Evolutionary conservation across 2,329 filamentous ascomycete genomes (phyloP).

Genomic region (Fusarium irregulare): DNA sequence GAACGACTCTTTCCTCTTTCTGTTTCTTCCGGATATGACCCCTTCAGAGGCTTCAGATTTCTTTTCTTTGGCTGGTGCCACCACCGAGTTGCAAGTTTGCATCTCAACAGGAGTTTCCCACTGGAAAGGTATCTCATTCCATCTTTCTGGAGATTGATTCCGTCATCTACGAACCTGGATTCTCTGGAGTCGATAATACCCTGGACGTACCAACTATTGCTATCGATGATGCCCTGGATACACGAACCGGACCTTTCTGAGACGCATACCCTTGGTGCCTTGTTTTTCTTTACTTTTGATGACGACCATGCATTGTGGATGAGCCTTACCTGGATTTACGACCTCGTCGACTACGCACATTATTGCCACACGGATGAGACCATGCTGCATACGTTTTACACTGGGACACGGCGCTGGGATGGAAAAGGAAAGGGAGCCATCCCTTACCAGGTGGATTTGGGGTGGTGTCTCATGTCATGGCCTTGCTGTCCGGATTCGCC

Average conservation of each 20-base stretch:
- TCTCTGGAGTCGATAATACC: slow-evolving; percentile 40
- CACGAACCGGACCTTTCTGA: slow-evolving; percentile 35
- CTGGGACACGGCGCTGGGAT: slow-evolving; percentile 47
- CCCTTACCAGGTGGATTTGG: slow-evolving; percentile 39
- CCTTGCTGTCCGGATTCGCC: slow-evolving; percentile 53
- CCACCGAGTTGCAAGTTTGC: slow-evolving; percentile 48
- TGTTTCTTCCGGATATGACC: slow-evolving; percentile 43
- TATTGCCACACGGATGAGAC: slow-evolving; percentile 49
- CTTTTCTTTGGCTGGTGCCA: slow-evolving; percentile 43
- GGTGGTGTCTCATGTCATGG: slow-evolving; percentile 42
- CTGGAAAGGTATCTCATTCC: slow-evolving; percentile 43
- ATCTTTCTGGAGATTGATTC: slow-evolving; percentile 36
- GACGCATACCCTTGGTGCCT: slow-evolving; percentile 39
- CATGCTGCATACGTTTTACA: slow-evolving; percentile 51
- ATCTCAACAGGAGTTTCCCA: slow-evolving; percentile 40
- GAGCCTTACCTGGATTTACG: slow-evolving; percentile 42
- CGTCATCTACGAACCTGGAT: slow-evolving; percentile 36
- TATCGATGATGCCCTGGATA: slow-evolving; percentile 42
- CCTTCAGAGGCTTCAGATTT: slow-evolving; percentile 37
- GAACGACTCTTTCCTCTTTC: slow-evolving; percentile 45
- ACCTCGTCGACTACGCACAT: slow-evolving; percentile 43
- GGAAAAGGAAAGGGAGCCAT: slow-evolving; percentile 45
- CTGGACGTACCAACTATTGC: slow-evolving; percentile 42
- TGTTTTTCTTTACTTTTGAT: slow-evolving; percentile 41
- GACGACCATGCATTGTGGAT: slow-evolving; percentile 47